phyloP scores from a whole-genome alignment of 305 asterid genomes.

The Salvia sclarea region DNA sequence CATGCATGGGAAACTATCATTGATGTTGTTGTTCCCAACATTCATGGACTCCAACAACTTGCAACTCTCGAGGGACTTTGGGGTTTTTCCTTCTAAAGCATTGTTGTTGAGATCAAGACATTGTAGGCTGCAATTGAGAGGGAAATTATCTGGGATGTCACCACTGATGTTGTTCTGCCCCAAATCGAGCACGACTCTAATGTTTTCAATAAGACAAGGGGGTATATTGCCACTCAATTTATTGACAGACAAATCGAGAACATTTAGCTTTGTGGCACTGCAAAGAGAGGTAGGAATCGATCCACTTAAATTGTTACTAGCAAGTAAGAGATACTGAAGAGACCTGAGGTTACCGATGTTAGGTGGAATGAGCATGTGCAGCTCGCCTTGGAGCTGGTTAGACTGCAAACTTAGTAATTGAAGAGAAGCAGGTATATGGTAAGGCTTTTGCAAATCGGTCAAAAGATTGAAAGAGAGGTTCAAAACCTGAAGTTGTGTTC shows the following conservation, averaged over 20 bases:
- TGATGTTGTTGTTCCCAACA: constrained; percentile 41
- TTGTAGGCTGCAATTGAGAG: constrained; percentile 23
- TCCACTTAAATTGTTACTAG: constrained; percentile 35
- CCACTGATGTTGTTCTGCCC: constrained; percentile 40
- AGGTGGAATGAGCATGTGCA: neutral
- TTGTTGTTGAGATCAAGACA: constrained; percentile 38
- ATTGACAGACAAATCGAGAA: constrained; percentile 44
- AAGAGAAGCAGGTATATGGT: neutral
- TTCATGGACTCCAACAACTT: constrained; percentile 31
- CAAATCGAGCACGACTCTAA: constrained; percentile 24
- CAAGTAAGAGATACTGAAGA: constrained; percentile 29
- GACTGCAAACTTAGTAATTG: neutral
- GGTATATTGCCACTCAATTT: constrained; percentile 35
- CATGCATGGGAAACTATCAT: constrained; percentile 37
- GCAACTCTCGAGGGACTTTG: constrained; percentile 41
- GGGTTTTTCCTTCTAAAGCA: constrained; percentile 35
- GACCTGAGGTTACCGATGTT: neutral
- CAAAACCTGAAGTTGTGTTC: neutral
- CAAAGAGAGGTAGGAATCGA: constrained; percentile 44
- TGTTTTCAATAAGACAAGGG: constrained; percentile 30
- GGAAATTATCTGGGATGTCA: constrained; percentile 23
- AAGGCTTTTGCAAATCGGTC: constrained; percentile 39
- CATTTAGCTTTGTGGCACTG: constrained; percentile 28
- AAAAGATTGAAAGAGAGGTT: constrained; percentile 31
- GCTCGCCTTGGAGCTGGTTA: neutral